A percentile compares a stretch with the other conserved stretches of the same genome.
phyloP scores from a whole-genome alignment of 345 rosid genomes.

The Laguncularia racemosa region DNA sequence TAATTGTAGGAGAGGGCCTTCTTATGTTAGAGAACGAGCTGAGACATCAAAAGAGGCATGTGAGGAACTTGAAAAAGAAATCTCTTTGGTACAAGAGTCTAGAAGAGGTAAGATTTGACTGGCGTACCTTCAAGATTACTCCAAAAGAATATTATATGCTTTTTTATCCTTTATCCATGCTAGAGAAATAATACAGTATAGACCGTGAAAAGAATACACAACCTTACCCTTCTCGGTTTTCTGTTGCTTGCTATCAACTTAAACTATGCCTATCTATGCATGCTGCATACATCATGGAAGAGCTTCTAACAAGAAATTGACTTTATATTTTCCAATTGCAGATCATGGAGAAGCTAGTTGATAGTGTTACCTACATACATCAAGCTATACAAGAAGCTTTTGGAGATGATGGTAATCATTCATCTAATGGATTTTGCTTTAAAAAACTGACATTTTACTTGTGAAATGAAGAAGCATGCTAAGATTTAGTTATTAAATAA shows the following conservation, averaged over 20 bases:
- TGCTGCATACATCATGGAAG: too few species aligned
- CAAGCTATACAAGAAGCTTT: constrained; percentile 74
- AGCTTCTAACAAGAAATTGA: too few species aligned
- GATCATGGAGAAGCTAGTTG: constrained; percentile 82
- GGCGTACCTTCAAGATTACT: too few species aligned
- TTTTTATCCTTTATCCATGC: neutral
- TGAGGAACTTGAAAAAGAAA: constrained; percentile 71
- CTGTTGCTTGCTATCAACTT: too few species aligned
- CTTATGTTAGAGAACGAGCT: constrained; percentile 56
- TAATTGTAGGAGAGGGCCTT: constrained; percentile 64
- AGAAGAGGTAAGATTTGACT: constrained; percentile 53
- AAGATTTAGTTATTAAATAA: too few species aligned
- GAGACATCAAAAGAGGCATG: constrained; percentile 76
- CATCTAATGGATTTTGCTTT: neutral
- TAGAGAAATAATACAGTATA: too few species aligned
- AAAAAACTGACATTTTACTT: neutral
- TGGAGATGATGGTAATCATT: constrained; percentile 48
- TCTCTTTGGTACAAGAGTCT: constrained; percentile 82
- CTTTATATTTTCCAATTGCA: constrained; percentile 20
- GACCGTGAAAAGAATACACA: too few species aligned
- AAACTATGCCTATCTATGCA: too few species aligned
- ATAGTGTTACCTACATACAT: constrained; percentile 63
- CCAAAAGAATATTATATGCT: constrained; percentile 1
- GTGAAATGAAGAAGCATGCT: too few species aligned
- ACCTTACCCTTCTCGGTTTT: too few species aligned